Percentiles rank a stretch among this genome's conserved stretches.
Conservation (phyloP, 1,139 yeast species). For the Candida sanyaensis region DNA sequence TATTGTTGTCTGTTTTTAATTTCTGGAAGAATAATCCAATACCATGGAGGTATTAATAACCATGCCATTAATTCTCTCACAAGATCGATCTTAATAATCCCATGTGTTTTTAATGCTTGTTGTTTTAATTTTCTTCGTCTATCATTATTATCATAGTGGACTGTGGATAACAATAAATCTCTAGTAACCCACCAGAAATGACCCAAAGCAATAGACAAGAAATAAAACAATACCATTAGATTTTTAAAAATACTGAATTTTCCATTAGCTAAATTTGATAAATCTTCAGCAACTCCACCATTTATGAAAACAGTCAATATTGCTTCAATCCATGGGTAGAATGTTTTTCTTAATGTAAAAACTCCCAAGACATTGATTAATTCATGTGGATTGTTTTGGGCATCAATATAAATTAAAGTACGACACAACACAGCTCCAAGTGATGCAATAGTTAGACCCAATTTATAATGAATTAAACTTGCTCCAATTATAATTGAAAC, state of each 20-base stretch:
- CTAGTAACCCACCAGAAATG: conserved; percentile 44
- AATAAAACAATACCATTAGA: conserved; percentile 19
- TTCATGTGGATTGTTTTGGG: conserved; percentile 29
- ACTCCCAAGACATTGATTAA: conserved; percentile 29
- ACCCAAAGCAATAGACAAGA: conserved; percentile 26
- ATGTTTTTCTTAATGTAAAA: conserved; percentile 24
- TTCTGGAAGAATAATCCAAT: conserved; percentile 26
- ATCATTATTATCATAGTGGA: conserved; percentile 22
- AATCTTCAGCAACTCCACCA: conserved; percentile 9
- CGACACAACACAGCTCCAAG: conserved; percentile 30
- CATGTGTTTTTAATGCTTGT: conserved; percentile 15
- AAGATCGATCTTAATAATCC: conserved; percentile 15
- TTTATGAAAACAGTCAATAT: conserved; percentile 19
- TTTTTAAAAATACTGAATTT: background rate
- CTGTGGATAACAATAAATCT: conserved; percentile 21
- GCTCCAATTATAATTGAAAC: conserved; percentile 22
- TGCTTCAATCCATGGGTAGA: conserved; percentile 28
- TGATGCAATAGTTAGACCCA: conserved; percentile 15
- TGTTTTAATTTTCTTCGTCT: conserved; percentile 17
- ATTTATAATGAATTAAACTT: conserved; percentile 19
- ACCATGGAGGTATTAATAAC: conserved; percentile 43
- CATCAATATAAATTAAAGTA: conserved; percentile 29
- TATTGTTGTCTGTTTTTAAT: conserved; percentile 10
- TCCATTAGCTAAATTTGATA: background rate
- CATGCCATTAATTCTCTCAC: conserved; percentile 16